A percentile compares a stretch with the other conserved stretches of the same genome.
Evolutionary conservation across 2,329 filamentous ascomycete genomes (phyloP).

Genomic region (Neonectria faginata): DNA sequence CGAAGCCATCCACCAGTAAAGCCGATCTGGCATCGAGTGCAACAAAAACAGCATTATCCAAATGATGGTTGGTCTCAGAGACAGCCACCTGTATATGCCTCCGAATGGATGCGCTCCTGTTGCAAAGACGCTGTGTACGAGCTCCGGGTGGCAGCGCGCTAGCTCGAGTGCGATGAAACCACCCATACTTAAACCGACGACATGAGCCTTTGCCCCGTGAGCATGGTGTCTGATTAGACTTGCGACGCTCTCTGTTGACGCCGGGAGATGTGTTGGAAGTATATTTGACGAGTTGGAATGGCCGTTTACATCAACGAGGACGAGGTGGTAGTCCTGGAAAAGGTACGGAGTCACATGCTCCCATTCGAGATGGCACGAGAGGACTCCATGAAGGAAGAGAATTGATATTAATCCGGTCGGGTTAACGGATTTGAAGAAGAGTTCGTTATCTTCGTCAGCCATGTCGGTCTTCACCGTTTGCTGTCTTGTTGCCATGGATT

Average conservation of each 20-base stretch:
- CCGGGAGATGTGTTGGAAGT: background rate
- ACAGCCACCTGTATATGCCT: background rate
- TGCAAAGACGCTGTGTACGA: constrained; percentile 9
- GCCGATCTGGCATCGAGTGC: constrained; percentile 2
- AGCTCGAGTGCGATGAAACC: constrained; percentile 4
- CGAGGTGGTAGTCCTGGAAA: constrained; percentile 1
- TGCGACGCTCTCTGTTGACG: constrained; percentile 1
- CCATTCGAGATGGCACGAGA: constrained; percentile 7
- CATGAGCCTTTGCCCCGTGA: background rate
- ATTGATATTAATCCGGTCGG: background rate
- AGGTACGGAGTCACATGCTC: constrained; percentile 5
- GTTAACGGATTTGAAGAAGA: background rate
- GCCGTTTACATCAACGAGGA: background rate
- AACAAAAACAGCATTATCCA: background rate
- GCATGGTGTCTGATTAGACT: background rate
- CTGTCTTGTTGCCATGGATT: background rate
- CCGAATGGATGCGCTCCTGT: constrained; percentile 10
- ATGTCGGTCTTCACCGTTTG: background rate
- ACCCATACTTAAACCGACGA: constrained; percentile 10
- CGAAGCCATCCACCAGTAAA: constrained; percentile 13
- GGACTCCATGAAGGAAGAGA: background rate
- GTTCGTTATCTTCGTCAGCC: background rate
- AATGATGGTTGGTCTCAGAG: background rate
- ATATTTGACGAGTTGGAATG: constrained; percentile 7
- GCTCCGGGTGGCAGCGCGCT: constrained; percentile 2